phyloP scores from a whole-genome alignment of 306 rosid genomes.

The Rosa chinensis region DNA sequence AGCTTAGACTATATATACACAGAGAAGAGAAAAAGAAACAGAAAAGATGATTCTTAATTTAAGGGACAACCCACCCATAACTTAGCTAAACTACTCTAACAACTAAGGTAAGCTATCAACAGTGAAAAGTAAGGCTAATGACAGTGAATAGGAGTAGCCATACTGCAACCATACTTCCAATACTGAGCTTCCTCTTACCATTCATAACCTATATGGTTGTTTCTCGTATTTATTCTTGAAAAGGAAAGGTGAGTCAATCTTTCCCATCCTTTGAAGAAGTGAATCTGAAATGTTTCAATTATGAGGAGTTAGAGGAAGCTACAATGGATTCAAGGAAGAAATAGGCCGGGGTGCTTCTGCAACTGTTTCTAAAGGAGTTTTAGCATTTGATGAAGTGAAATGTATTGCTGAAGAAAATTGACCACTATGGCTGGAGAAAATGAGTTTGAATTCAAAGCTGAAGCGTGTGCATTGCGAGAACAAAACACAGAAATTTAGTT shows the following conservation, averaged over 20 bases:
- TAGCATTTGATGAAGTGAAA: not conserved
- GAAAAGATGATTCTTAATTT: too few relatives aligned
- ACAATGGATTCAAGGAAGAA: slow-evolving; percentile 35
- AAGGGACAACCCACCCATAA: too few relatives aligned
- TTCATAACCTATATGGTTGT: not conserved
- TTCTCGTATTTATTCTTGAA: not conserved
- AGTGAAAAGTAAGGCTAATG: too few relatives aligned
- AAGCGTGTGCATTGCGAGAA: slow-evolving; percentile 32
- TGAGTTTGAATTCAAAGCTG: slow-evolving; percentile 39
- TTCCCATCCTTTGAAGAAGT: not conserved
- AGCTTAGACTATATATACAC: too few relatives aligned
- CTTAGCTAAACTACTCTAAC: too few relatives aligned
- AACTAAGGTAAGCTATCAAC: too few relatives aligned
- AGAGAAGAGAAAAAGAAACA: too few relatives aligned
- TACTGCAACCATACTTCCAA: too few relatives aligned
- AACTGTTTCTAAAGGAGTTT: slow-evolving; percentile 35
- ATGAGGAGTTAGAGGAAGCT: slow-evolving; percentile 16
- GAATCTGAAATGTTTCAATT: slow-evolving; percentile 22
- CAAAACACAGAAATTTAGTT: slow-evolving; percentile 37
- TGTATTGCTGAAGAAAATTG: slow-evolving; percentile 44
- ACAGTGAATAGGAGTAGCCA: too few relatives aligned
- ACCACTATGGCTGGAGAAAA: slow-evolving; percentile 28
- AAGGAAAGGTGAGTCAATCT: not conserved
- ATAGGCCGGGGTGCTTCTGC: slow-evolving; percentile 33
- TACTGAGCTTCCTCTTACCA: slow-evolving; percentile 12